These are phyloP conservation scores for Rhododendron ferrugineum DNA, from an alignment of 148 eudicot species.

Conservation along the genomic window DNA sequence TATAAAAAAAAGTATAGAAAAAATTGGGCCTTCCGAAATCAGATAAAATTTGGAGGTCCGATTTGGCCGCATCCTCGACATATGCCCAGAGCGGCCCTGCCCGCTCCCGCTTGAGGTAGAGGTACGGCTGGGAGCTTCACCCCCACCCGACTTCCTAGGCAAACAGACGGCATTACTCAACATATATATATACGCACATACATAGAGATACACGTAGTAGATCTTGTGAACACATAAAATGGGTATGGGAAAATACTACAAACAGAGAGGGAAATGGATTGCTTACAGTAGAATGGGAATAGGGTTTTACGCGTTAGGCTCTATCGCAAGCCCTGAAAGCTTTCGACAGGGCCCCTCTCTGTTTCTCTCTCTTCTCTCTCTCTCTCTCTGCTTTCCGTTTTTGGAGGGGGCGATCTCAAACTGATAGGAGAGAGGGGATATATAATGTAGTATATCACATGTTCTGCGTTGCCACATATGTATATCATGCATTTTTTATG, in stretches of 20 bases:
- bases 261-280: neutral
- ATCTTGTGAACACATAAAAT: neutral
- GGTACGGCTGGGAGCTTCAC: neutral
- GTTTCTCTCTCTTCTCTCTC: neutral
- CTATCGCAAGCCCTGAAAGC: conserved; percentile 1
- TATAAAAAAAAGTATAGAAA: too few relatives aligned
- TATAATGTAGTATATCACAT: neutral
- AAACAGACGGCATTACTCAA: neutral
- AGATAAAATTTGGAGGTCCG: too few relatives aligned
- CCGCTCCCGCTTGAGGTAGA: neutral
- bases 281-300: neutral
- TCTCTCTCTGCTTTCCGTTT: neutral
- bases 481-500: neutral
- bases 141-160: neutral
- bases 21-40: too few relatives aligned
- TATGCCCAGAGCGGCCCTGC: too few relatives aligned
- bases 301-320: neutral
- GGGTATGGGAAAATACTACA: neutral
- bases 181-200: neutral
- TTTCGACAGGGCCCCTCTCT: neutral
- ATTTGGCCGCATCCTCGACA: too few relatives aligned
- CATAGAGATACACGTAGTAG: neutral
- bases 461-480: neutral
- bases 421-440: neutral
- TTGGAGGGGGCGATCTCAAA: neutral